These are phyloP conservation scores for Sporothrix pallida DNA, from an alignment of 2,329 filamentous ascomycete species.

Conservation along the genomic window DNA sequence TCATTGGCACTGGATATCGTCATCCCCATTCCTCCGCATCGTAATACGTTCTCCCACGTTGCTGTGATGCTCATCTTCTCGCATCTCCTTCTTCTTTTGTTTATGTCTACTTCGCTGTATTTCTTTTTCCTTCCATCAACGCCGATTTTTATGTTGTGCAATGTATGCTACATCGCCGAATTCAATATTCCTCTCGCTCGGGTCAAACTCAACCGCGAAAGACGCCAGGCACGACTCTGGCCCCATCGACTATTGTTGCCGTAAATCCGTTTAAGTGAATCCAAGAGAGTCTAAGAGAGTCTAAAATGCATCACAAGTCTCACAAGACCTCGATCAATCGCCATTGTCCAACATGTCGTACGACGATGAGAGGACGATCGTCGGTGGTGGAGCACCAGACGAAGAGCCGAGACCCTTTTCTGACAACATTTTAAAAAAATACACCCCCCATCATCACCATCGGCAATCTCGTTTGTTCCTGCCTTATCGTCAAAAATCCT, in stretches of 20 bases:
- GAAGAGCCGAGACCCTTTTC: not conserved
- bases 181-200: not conserved
- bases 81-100: not conserved
- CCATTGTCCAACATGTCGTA: not conserved
- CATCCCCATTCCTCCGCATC: not conserved
- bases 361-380: conserved; percentile 3
- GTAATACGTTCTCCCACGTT: not conserved
- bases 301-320: not conserved
- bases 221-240: conserved; percentile 16
- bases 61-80: not conserved
- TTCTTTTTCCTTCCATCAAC: not conserved
- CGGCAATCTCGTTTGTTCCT: conserved; percentile 17
- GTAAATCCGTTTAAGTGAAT: not conserved
- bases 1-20: not conserved
- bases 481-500: not conserved
- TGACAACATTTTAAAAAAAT: too few relatives aligned
- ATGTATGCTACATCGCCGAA: not conserved
- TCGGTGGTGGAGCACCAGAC: not conserved
- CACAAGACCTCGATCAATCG: not conserved
- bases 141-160: not conserved
- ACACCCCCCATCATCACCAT: not conserved
- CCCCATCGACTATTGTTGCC: not conserved
- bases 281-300: not conserved
- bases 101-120: not conserved
- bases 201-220: conserved; percentile 8